Conservation (phyloP, 768 basidiomycete species). For the Ramaria sp. region DNA sequence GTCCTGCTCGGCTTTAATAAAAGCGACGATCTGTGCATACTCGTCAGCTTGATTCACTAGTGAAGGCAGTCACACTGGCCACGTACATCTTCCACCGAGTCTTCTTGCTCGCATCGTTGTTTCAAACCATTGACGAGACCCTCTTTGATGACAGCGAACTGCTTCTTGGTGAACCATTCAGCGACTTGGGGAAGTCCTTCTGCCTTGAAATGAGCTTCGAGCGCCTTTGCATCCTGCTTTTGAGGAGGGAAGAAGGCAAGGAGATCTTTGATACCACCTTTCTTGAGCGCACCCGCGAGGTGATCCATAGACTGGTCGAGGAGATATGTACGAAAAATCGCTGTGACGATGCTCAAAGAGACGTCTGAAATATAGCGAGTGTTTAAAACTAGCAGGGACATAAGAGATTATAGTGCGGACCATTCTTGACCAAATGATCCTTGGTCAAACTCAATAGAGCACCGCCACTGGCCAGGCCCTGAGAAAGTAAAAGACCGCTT, state of each 20-base stretch:
- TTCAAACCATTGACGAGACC: slow-evolving; percentile 57
- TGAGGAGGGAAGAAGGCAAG: slow-evolving; percentile 79
- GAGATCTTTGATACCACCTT: slow-evolving; percentile 78
- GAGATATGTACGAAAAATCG: slow-evolving; percentile 75
- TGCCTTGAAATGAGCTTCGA: slow-evolving; percentile 83
- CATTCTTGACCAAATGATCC: slow-evolving; percentile 94
- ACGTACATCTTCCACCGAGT: slow-evolving; percentile 56
- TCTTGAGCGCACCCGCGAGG: slow-evolving; percentile 69
- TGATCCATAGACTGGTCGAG: slow-evolving; percentile 83
- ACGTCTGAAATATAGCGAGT: slow-evolving; percentile 42
- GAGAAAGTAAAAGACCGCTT: slow-evolving; percentile 71
- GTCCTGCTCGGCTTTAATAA: slow-evolving; percentile 61
- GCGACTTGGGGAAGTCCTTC: slow-evolving; percentile 68
- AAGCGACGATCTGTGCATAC: slow-evolving; percentile 51
- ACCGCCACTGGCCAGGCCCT: slow-evolving; percentile 67
- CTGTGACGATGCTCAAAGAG: slow-evolving; percentile 62
- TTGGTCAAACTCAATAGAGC: slow-evolving; percentile 78
- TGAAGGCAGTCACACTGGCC: slow-evolving; percentile 1
- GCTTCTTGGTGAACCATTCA: slow-evolving; percentile 93
- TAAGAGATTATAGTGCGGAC: slow-evolving; percentile 26
- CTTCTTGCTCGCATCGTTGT: slow-evolving; percentile 59
- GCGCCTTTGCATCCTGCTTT: slow-evolving; percentile 58
- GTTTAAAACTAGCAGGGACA: neutral
- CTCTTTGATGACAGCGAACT: slow-evolving; percentile 74
- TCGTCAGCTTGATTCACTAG: neutral